phyloP scores from a whole-genome alignment of 257 asterid species.

The Solanum gracilifrons region DNA sequence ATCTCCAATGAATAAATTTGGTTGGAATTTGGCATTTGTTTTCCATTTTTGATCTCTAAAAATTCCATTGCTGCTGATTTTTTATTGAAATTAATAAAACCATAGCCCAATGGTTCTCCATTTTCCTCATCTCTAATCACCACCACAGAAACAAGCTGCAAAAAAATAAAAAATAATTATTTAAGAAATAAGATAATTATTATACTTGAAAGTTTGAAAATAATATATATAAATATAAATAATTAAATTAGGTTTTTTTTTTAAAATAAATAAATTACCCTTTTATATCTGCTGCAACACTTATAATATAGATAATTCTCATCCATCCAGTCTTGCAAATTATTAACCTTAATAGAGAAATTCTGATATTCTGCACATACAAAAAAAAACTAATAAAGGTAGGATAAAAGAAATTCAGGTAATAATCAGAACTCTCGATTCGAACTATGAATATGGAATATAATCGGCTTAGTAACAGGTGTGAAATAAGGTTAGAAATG shows the following conservation, averaged over 20 bases:
- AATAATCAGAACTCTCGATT: neutral
- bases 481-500: neutral
- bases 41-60: neutral
- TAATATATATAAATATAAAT: neutral
- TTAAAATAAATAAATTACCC: neutral
- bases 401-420: neutral
- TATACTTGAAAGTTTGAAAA: neutral
- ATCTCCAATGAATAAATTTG: neutral
- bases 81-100: conserved; percentile 5
- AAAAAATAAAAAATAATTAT: neutral
- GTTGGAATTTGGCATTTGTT: neutral
- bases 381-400: neutral
- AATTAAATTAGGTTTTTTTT: neutral
- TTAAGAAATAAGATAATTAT: neutral
- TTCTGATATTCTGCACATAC: neutral
- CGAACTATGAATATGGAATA: neutral
- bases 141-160: conserved; percentile 1
- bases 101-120: conserved; percentile 5
- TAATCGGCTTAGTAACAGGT: neutral
- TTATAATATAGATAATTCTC: conserved; percentile 20
- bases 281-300: conserved; percentile 2
- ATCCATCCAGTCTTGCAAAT: conserved; percentile 18
- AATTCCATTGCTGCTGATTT: neutral
- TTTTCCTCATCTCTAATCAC: neutral
- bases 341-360: neutral